Evolutionary conservation across 441 rosid genomes (phyloP), one percentile per base, ranked within the genome.

Genomic region (Brassica balearica): DNA sequence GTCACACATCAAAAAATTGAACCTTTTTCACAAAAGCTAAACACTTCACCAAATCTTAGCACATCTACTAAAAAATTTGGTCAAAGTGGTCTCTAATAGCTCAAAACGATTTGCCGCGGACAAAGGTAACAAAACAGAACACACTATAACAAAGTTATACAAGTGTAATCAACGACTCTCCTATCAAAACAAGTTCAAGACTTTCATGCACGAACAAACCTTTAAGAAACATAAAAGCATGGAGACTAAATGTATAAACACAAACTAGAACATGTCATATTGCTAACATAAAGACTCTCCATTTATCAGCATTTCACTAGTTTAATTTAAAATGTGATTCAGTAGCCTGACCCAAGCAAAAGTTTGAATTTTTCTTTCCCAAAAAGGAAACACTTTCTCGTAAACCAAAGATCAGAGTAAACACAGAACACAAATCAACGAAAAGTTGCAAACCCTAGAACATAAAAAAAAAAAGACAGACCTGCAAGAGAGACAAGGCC

Each of bases 401-500:
- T 9, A 38, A 67, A 34, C 65, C 55, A 41, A 75, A 36, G 59
- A 22, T 36, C 15, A 65, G 69, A 65, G 55, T 36, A 14, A 29
- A 62, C 8, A 8, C 10, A 66, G 23, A 15, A 38, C 9, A 51
- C 17, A 51, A 66, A 32, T 63, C 68, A 38, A 65, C 2, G 29
- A 66, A 20, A 14, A 20, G 12, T 17, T 36, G 41, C 74, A 67
- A 71, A 77, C 73, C 81, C 79, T 67, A 73, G 72, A 65, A 53
- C 12, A 10, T 36, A 25, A 19, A 19, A n/a, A 53, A 14, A 7
- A 5, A 65, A 53, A 32, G 8, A 0, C 62, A 15, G 71, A 95
- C 97, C 98, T 85, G 97, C 98, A 95, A 66, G 98, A 93, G 82
- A 91, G 99, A 64, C 95, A 93, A 5, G 99, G 99, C 99, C 98